Evolutionary conservation across 257 asterid genomes (phyloP), one percentile per base, ranked within the genome.

Genomic region (Lantana camara): DNA sequence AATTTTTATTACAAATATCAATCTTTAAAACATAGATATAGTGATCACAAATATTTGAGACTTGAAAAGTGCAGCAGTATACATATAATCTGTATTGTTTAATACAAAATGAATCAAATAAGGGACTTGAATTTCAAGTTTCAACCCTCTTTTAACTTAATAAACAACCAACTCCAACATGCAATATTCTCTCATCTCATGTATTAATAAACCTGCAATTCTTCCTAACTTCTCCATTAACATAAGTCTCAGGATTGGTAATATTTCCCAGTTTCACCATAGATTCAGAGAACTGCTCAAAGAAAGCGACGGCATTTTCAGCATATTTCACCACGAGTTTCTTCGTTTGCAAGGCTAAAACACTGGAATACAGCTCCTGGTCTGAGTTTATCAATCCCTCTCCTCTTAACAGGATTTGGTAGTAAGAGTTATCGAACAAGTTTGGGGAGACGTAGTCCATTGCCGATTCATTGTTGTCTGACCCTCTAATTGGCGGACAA

Each of bases 241-340:
- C 74, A 52, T 70, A 75, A 59, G 92, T 86, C 10, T 89, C 91
- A 4, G 80, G 73, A 37, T 85, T 90, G 7, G 88, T 86, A 23
- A 86, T 84, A 4, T 86, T 86, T 47, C 98, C 97, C 85, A 92
- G 3, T 66, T 79, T 92, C 70, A 92, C 97, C 98, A 92, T 92
- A 1, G 97, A 92, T 52, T 85, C 82, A 0, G 98, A 63, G 47
- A 92, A 89, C 64, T 92, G 97, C 73, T 89, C 90, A 15, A 80
- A 92, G 85, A 92, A 92, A 3, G 93, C 97, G 9, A 79, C 17
- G 0, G 79, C 63, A 47, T 89, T 69, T 45, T 66, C 90, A 0
- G 98, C 96, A 22, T 86, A 92, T 63, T 78, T 77, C 0, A 76
- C 57, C 63, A 91, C 98, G 3, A 91, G 79, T 51, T 72, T 77